Evolutionary conservation across 1,139 yeast species (phyloP).

Genomic region (Trichomonascaceae sp.): DNA sequence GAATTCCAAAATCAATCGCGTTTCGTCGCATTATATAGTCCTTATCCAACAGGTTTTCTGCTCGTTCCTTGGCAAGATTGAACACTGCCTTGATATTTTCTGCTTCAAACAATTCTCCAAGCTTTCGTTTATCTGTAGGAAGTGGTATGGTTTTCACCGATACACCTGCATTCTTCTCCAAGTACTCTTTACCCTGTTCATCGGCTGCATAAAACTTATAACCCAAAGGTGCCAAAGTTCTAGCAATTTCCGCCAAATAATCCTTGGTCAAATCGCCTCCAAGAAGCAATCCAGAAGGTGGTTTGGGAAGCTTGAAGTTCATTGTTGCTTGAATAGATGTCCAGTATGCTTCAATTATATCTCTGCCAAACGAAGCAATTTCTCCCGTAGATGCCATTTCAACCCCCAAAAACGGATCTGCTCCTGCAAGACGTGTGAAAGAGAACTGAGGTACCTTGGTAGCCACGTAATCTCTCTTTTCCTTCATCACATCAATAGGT

Average conservation of each 20-base stretch:
- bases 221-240: constrained; percentile 63
- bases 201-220: constrained; percentile 79
- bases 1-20: constrained; percentile 96
- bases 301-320: constrained; percentile 91
- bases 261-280: constrained; percentile 85
- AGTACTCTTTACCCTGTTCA: constrained; percentile 61
- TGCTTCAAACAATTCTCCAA: constrained; percentile 87
- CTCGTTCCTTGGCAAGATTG: constrained; percentile 87
- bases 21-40: constrained; percentile 98
- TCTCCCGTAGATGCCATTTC: constrained; percentile 99
- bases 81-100: constrained; percentile 80
- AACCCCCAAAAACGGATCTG: constrained; percentile 97
- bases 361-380: constrained; percentile 90
- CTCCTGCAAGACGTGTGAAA: constrained; percentile 96
- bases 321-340: constrained; percentile 92
- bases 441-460: constrained; percentile 98
- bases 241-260: constrained; percentile 67
- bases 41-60: constrained; percentile 74
- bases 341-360: constrained; percentile 91
- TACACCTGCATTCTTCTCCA: constrained; percentile 38
- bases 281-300: constrained; percentile 82
- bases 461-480: constrained; percentile 85
- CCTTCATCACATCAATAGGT: constrained; percentile 81
- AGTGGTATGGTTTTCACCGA: constrained; percentile 65
- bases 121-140: constrained; percentile 89